These are phyloP conservation scores for Trichomonas vaginalis DNA, from an alignment of 208 protist species.

Conservation along the genomic window DNA sequence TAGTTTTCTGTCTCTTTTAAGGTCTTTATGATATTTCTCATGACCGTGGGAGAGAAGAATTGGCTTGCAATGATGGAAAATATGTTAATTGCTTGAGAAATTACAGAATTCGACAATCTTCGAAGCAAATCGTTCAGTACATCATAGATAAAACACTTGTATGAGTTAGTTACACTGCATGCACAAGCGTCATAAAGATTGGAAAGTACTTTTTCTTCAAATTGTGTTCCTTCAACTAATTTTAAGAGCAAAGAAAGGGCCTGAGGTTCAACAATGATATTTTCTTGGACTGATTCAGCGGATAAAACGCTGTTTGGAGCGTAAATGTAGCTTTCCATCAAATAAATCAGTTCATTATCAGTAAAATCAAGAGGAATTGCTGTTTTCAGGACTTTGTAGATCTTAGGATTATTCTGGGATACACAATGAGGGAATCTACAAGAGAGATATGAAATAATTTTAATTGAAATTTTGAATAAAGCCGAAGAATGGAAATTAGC, in stretches of 20 bases:
- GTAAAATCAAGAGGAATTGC: not conserved
- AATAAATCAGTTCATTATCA: not conserved
- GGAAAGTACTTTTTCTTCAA: not conserved
- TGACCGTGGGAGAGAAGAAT: not conserved
- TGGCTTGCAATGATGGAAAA: not conserved
- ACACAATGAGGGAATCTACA: not conserved
- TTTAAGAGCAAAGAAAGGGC: not conserved
- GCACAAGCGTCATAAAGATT: not conserved
- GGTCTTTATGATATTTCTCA: not conserved
- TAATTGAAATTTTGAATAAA: not conserved
- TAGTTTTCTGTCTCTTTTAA: not conserved
- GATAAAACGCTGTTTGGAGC: not conserved
- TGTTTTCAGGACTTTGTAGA: not conserved
- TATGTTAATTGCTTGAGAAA: not conserved
- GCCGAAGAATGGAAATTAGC: not conserved
- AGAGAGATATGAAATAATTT: not conserved
- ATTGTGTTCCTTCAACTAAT: not conserved
- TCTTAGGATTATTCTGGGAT: not conserved
- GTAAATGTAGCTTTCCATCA: not conserved
- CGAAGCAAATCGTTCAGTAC: not conserved
- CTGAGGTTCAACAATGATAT: not conserved
- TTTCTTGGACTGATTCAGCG: not conserved
- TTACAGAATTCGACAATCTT: not conserved
- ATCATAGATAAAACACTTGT: not conserved
- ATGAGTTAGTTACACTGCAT: not conserved